phyloP scores from a whole-genome alignment of 495 filamentous ascomycete genomes.

The Lepidopterella palustris region DNA sequence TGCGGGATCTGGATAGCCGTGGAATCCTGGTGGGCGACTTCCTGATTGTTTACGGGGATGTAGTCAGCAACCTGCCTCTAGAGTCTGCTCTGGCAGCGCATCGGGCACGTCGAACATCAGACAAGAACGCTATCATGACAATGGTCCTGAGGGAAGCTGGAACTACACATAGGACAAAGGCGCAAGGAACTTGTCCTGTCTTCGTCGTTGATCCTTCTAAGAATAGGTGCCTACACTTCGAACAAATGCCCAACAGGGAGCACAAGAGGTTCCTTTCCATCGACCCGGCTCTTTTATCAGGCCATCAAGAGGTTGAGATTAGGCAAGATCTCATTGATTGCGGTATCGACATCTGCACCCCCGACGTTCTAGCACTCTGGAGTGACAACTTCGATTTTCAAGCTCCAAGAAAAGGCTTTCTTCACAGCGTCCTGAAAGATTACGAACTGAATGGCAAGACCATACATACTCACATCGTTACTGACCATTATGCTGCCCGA shows the following conservation, averaged over 20 bases:
- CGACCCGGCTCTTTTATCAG: constrained; percentile 63
- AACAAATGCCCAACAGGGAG: constrained; percentile 51
- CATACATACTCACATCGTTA: constrained; percentile 82
- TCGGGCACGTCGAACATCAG: constrained; percentile 68
- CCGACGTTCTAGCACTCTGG: constrained; percentile 89
- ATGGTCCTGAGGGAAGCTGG: constrained; percentile 81
- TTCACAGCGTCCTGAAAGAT: constrained; percentile 90
- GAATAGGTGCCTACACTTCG: constrained; percentile 86
- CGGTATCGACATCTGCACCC: constrained; percentile 95
- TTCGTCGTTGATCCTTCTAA: constrained; percentile 80
- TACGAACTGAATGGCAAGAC: constrained; percentile 95
- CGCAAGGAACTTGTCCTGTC: constrained; percentile 64
- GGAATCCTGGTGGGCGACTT: constrained; percentile 86
- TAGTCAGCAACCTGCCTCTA: constrained; percentile 85
- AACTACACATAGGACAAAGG: constrained; percentile 65
- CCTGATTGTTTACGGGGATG: constrained; percentile 83
- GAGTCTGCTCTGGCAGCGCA: constrained; percentile 73
- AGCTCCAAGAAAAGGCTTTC: constrained; percentile 75
- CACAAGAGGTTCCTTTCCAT: constrained; percentile 46
- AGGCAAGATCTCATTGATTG: constrained; percentile 89
- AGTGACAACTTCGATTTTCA: constrained; percentile 98
- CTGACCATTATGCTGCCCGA: constrained; percentile 69
- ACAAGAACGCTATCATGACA: constrained; percentile 98
- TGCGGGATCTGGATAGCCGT: constrained; percentile 87
- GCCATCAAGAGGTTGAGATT: constrained; percentile 64